phyloP scores from a whole-genome alignment of 1,284 basidiomycete genomes.

The Ceratobasidium sp. region DNA sequence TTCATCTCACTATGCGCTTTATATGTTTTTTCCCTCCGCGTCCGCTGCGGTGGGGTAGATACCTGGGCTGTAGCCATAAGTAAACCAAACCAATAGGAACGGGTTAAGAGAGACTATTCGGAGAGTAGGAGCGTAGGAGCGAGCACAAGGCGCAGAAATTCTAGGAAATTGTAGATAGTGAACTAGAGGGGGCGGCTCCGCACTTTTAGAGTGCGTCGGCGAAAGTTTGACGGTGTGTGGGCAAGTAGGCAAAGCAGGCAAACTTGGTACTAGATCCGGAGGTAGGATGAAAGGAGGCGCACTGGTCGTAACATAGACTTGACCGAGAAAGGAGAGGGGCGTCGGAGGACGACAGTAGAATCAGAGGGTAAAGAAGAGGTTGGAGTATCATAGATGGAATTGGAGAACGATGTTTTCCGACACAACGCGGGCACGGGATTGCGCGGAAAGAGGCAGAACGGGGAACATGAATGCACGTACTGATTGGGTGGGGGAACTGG shows the following conservation, averaged over 20 bases:
- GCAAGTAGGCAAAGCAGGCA: constrained; percentile 4
- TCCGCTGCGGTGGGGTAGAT: constrained; percentile 8
- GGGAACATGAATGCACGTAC: constrained; percentile 35
- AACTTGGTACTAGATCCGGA: constrained; percentile 8
- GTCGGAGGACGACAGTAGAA: constrained; percentile 16
- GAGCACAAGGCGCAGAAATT: constrained; percentile 9
- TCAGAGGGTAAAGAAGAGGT: constrained; percentile 12
- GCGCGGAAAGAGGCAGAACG: constrained; percentile 34
- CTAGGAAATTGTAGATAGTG: constrained; percentile 1
- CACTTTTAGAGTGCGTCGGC: constrained; percentile 41
- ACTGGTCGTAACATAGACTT: constrained; percentile 31
- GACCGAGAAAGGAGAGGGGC: constrained; percentile 38
- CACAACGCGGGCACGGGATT: constrained; percentile 19
- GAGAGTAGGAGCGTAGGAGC: constrained; percentile 16
- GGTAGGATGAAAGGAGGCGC: constrained; percentile 38
- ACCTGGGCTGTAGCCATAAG: constrained; percentile 22
- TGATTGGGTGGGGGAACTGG: constrained; percentile 29
- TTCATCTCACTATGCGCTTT: constrained; percentile 40
- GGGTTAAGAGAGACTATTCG: background rate
- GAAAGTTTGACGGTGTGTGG: constrained; percentile 37
- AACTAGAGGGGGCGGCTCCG: constrained; percentile 25
- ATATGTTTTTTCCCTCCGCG: constrained; percentile 40
- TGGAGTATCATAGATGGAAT: constrained; percentile 22
- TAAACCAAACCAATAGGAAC: background rate
- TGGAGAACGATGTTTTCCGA: constrained; percentile 37